These are phyloP conservation scores for Candida boidinii DNA, from an alignment of 805 yeast species.

Conservation along the genomic window DNA sequence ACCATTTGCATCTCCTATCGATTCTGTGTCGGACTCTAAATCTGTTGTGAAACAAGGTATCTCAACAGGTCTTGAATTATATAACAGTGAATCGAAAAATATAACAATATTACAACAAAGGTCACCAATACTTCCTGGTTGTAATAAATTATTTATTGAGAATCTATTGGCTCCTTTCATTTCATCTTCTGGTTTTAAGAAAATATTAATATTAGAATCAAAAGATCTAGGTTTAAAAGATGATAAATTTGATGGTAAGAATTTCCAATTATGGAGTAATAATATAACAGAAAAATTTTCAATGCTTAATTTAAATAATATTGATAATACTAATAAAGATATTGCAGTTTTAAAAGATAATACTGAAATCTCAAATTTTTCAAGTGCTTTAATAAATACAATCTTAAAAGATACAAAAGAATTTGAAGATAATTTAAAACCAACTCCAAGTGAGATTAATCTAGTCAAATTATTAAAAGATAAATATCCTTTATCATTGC, in stretches of 20 bases:
- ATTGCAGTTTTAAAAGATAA: slow-evolving; percentile 4
- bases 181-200: slow-evolving; percentile 26
- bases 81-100: slow-evolving; percentile 29
- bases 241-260: slow-evolving; percentile 8
- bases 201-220: slow-evolving; percentile 60
- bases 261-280: slow-evolving; percentile 16
- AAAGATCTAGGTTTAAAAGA: slow-evolving; percentile 48
- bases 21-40: slow-evolving; percentile 20
- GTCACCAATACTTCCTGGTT: slow-evolving; percentile 73
- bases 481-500: slow-evolving; percentile 8
- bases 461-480: slow-evolving; percentile 5
- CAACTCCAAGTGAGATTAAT: slow-evolving; percentile 3
- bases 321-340: slow-evolving; percentile 6
- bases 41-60: slow-evolving; percentile 25
- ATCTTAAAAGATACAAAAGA: slow-evolving; percentile 2
- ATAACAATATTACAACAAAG: slow-evolving; percentile 70
- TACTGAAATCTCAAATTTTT: slow-evolving; percentile 8
- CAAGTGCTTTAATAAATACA: slow-evolving; percentile 1
- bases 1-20: slow-evolving; percentile 81
- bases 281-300: slow-evolving; percentile 15
- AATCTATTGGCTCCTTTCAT: slow-evolving; percentile 46
- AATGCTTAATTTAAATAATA: slow-evolving; percentile 10
- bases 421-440: background rate
- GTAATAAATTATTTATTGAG: slow-evolving; percentile 37
- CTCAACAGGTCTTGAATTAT: slow-evolving; percentile 62